Conservation (phyloP, 2,329 filamentous ascomycete species). For the Xylariaceae sp. region DNA sequence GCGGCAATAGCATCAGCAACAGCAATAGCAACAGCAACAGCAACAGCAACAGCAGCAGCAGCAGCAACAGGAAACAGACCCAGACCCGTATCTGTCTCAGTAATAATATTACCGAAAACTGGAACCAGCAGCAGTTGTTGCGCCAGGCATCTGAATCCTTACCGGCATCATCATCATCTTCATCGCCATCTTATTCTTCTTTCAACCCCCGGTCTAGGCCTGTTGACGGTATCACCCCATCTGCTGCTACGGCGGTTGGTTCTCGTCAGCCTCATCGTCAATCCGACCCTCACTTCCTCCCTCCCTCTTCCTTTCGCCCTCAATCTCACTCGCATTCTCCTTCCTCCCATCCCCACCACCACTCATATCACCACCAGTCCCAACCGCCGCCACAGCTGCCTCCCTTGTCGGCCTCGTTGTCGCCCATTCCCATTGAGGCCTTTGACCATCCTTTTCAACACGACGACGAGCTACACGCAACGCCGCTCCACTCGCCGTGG, state of each 20-base stretch:
- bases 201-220: too few species aligned
- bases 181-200: not conserved
- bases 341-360: not conserved
- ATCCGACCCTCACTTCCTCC: not conserved
- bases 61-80: too few species aligned
- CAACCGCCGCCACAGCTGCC: slow-evolving; percentile 12
- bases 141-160: slow-evolving; percentile 2
- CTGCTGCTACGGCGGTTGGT: too few species aligned
- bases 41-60: slow-evolving; percentile 2
- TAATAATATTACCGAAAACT: too few species aligned
- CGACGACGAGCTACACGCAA: not conserved
- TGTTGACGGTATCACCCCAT: too few species aligned
- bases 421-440: slow-evolving; percentile 6
- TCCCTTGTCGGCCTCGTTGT: slow-evolving; percentile 9
- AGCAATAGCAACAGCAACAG: slow-evolving; percentile 1
- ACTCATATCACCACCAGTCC: not conserved
- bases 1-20: not conserved
- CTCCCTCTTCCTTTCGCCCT: not conserved
- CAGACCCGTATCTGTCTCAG: not conserved
- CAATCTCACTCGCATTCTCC: slow-evolving; percentile 1
- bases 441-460: slow-evolving; percentile 5
- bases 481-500: not conserved
- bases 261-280: slow-evolving; percentile 2
- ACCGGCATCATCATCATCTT: slow-evolving; percentile 1
- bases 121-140: not conserved